Percentiles rank a stretch among this genome's conserved stretches.
Evolutionary conservation across 441 rosid genomes (phyloP).

Genomic region (Eugenia klotzschiana): DNA sequence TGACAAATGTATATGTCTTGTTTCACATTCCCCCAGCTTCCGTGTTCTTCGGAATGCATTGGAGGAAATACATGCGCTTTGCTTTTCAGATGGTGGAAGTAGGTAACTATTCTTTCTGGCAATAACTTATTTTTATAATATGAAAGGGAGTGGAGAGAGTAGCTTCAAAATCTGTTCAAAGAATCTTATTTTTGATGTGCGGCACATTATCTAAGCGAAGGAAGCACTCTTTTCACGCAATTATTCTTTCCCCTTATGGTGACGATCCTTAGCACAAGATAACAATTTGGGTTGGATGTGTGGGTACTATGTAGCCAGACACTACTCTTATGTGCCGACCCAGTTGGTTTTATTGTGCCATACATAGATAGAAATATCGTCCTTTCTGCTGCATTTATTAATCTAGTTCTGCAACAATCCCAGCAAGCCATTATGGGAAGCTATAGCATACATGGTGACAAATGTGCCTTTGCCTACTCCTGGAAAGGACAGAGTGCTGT

Average conservation of each 20-base stretch:
- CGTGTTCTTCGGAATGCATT: constrained; percentile 57
- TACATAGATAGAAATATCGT: not conserved
- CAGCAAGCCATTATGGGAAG: constrained; percentile 97
- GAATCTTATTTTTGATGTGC: not conserved
- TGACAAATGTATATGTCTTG: constrained; percentile 89
- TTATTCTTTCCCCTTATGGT: not conserved
- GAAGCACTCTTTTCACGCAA: not conserved
- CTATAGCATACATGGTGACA: constrained; percentile 56
- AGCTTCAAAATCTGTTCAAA: not conserved
- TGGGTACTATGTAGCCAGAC: not conserved
- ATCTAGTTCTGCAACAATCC: constrained; percentile 26
- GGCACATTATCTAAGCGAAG: not conserved
- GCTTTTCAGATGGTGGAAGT: constrained; percentile 79
- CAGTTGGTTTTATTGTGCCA: not conserved
- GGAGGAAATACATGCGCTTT: constrained; percentile 77
- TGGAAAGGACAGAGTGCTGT: constrained; percentile 82
- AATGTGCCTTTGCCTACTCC: constrained; percentile 91
- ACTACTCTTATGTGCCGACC: not conserved
- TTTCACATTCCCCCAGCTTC: constrained; percentile 85
- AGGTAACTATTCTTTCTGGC: constrained; percentile 31
- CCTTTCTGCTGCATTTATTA: constrained; percentile 14
- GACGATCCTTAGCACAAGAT: not conserved
- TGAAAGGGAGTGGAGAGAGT: not conserved
- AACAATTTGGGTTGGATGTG: not conserved
- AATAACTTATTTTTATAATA: not conserved